Evolutionary conservation across 23 red algal species (phyloP).

Genomic region (Pyropia yezoensis): DNA sequence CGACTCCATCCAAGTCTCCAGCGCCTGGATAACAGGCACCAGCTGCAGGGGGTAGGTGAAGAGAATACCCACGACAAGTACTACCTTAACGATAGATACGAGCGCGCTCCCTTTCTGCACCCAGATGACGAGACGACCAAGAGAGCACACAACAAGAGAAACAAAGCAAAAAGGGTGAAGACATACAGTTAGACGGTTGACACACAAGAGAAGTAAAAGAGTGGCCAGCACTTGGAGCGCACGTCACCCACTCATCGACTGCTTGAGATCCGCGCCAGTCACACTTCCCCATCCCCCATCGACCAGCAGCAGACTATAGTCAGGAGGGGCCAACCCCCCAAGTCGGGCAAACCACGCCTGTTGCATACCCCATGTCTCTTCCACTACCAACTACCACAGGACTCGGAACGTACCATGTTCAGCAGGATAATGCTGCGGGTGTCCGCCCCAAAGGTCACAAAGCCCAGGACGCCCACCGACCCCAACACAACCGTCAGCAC

Average conservation of each 20-base stretch:
- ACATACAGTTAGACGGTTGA: no score
- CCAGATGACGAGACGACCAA: not conserved
- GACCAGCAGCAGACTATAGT: no score
- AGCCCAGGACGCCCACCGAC: conserved; percentile 75
- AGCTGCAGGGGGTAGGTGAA: conserved; percentile 98
- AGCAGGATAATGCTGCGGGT: conserved; percentile 79
- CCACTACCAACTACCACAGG: no score
- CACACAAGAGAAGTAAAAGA: not conserved
- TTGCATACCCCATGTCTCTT: no score
- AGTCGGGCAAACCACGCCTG: no score
- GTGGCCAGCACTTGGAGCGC: not conserved
- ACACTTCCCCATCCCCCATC: no score
- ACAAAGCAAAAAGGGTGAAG: not conserved
- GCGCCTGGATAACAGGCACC: conserved; percentile 74
- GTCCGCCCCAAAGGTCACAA: conserved; percentile 78
- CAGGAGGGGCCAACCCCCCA: no score
- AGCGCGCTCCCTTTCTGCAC: conserved; percentile 18
- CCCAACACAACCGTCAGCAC: conserved; percentile 54
- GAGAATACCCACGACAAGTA: conserved; percentile 75
- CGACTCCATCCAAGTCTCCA: conserved; percentile 42
- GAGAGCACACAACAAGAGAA: not conserved
- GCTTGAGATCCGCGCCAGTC: no score
- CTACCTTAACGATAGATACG: conserved; percentile 62
- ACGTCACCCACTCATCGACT: not conserved
- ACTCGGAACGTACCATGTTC: conserved; percentile 48